These are phyloP conservation scores for Monosporascus sp. DNA, from an alignment of 2,329 filamentous ascomycete genomes.

Conservation along the genomic window DNA sequence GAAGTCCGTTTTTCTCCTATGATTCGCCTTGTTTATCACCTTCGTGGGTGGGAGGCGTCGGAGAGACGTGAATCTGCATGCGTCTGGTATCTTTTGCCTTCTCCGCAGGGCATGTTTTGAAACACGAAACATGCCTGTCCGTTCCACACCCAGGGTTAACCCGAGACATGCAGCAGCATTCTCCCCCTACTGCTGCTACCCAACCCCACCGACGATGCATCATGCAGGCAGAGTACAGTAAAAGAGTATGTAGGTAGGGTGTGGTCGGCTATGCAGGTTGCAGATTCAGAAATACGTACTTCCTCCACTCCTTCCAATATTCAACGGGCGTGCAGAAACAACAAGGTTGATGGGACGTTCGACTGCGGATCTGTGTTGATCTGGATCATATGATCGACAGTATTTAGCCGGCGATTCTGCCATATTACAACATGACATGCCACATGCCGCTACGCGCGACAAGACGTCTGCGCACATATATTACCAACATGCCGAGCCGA, in stretches of 20 bases:
- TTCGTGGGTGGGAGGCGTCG: not conserved
- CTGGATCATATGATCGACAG: slow-evolving; percentile 25
- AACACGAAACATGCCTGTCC: not conserved
- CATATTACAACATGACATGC: slow-evolving; percentile 15
- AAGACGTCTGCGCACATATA: not conserved
- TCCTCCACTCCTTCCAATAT: not conserved
- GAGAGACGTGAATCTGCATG: no score
- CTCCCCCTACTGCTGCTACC: not conserved
- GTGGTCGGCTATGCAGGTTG: not conserved
- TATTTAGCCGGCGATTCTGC: slow-evolving; percentile 24
- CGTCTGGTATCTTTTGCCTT: no score
- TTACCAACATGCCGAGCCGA: not conserved
- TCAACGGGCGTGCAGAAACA: not conserved
- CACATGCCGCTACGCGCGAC: not conserved
- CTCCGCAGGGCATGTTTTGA: not conserved
- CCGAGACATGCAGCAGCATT: not conserved
- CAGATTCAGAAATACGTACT: no score
- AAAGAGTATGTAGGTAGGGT: not conserved
- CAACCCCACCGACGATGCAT: not conserved
- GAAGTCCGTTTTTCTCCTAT: not conserved
- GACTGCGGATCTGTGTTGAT: slow-evolving; percentile 10
- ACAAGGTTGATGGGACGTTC: not conserved
- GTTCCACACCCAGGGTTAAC: not conserved
- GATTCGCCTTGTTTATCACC: not conserved
- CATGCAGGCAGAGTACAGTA: not conserved